Evolutionary conservation across 2,329 filamentous ascomycete species (phyloP), one percentile per base, ranked within the genome.

Genomic region (Tolypocladium sp.): DNA sequence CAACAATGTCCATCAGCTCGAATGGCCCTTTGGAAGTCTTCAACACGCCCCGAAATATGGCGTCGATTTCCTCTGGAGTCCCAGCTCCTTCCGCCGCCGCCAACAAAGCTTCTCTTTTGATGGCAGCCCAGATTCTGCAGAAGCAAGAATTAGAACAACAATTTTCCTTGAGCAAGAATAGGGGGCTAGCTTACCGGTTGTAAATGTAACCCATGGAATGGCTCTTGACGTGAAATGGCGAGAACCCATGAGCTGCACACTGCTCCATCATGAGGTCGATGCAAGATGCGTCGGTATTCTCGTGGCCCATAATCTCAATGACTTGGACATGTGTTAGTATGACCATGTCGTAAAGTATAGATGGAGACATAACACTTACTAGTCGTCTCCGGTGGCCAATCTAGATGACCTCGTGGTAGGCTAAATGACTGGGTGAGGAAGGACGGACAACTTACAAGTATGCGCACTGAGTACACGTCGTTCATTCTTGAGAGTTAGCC

Each of bases 401-500:
- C 69, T 71, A 35, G 8, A 52, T 12, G 9, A 8, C 27, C 17
- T 33, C 30, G 8, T 33, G 8, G n/a, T 15, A 33, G 17, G 17
- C 27, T 33, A 27, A 10, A 20, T n/a, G 7, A 52, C 27, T n/a
- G 17, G 27, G 15, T 1, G 25, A 27, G 20, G 30, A 51, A 4
- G 4, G 49, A 7, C 17, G 41, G 13, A 57, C 3, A 33, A 70
- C 73, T 65, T 67, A 73, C 74, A 78, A 41, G 72, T 77, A 63
- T 79, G 77, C 4, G 73, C 71, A 58, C 77, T 79, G 33, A 78
- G 62, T 22, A 79, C 63, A 2, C 77, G 68, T 0, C 66, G 63
- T 8, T 64, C 65, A 15, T 74, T 65, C 35, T 68, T 70, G 12
- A 79, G 54, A 0, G 62, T 61, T 27, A 79, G 57, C 0, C 68